phyloP scores from a whole-genome alignment of 805 yeast species.

The Kurtzmaniella fragi region DNA sequence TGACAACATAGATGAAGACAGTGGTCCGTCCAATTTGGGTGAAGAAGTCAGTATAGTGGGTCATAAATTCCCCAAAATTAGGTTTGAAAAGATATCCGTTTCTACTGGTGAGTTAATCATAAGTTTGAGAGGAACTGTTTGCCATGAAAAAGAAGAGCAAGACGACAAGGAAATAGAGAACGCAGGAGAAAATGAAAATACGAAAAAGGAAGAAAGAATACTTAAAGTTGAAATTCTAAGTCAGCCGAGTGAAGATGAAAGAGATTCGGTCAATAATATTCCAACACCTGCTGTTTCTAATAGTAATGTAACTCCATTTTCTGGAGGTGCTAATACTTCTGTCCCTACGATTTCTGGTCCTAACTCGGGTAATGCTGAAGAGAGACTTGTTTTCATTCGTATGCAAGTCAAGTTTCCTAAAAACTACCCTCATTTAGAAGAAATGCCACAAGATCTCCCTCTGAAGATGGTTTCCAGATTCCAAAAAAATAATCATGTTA shows the following conservation, averaged over 20 bases:
- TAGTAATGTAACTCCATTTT: background rate
- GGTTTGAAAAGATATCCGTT: constrained; percentile 83
- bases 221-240: constrained; percentile 1
- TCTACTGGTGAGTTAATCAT: constrained; percentile 76
- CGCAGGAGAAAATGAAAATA: constrained; percentile 2
- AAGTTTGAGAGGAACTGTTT: constrained; percentile 63
- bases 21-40: constrained; percentile 62
- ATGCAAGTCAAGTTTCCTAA: constrained; percentile 67
- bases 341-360: background rate
- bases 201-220: constrained; percentile 2
- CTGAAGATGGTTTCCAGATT: constrained; percentile 12
- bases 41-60: constrained; percentile 90
- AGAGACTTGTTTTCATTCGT: constrained; percentile 56
- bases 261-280: background rate
- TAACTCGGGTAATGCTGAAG: constrained; percentile 40
- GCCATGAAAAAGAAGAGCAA: constrained; percentile 5
- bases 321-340: background rate
- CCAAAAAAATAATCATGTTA: constrained; percentile 19
- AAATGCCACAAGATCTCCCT: constrained; percentile 2
- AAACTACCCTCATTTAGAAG: constrained; percentile 58
- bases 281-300: background rate
- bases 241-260: background rate
- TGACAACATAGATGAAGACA: constrained; percentile 23
- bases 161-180: constrained; percentile 1
- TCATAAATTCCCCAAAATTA: constrained; percentile 79